phyloP scores from a whole-genome alignment of 345 rosid species.

The Noccaea bulbosa region DNA sequence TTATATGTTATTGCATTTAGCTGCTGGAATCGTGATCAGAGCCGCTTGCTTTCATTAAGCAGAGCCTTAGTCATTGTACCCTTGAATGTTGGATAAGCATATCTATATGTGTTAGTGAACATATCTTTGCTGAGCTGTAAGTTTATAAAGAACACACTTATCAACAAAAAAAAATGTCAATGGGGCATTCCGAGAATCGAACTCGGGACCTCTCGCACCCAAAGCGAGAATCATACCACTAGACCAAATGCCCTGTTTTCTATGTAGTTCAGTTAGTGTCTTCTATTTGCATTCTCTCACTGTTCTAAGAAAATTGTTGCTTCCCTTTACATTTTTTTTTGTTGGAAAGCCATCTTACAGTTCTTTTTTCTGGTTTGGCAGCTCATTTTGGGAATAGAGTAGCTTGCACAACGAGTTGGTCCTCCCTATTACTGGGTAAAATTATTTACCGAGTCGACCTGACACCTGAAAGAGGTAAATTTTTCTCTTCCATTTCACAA shows the following conservation, averaged over 20 bases:
- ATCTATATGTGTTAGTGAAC: conserved; percentile 30
- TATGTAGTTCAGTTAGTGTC: neutral
- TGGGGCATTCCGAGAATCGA: conserved; percentile 60
- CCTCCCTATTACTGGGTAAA: neutral
- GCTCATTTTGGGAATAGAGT: neutral
- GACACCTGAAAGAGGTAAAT: neutral
- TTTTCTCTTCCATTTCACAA: neutral
- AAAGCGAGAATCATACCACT: conserved; percentile 90
- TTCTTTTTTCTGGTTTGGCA: neutral
- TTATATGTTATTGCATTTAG: conserved; percentile 54
- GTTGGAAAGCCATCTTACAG: neutral
- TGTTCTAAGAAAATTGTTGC: neutral
- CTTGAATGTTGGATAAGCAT: conserved; percentile 34
- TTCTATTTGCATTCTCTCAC: neutral
- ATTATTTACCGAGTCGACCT: neutral
- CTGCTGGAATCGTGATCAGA: conserved; percentile 58
- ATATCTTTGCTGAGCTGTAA: neutral
- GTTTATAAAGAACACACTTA: too few species aligned
- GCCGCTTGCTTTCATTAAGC: conserved; percentile 54
- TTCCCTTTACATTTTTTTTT: neutral
- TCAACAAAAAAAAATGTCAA: too few species aligned
- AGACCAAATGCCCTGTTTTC: conserved; percentile 44
- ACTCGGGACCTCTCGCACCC: conserved; percentile 88
- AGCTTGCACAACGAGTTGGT: neutral
- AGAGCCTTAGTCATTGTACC: conserved; percentile 57